Evolutionary conservation across 2,329 filamentous ascomycete species (phyloP), one percentile per base, ranked within the genome.

Genomic region (Arthroderma uncinatum): DNA sequence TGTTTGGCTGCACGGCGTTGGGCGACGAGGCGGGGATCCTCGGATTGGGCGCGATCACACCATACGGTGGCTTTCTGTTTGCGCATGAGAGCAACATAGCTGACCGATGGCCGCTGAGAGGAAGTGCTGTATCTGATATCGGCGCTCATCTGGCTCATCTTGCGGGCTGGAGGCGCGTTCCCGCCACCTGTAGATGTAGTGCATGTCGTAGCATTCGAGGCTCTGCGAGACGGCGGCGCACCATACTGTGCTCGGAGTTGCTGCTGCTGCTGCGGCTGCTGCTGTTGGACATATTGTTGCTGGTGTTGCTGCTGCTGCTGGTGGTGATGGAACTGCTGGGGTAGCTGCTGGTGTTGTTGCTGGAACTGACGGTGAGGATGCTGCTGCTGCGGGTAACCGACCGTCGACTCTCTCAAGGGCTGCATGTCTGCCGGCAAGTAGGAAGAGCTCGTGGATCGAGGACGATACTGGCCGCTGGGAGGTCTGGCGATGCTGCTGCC

Each of bases 31-130:
- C 89, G 82, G 0, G 92, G 89, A 69, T 98, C 93, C 72, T 97
- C 90, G 61, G 88, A 84, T 70, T 98, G 93, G 8, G 92, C 82
- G 56, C 91, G 86, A 69, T 97, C 93, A 75, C 91, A 96, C 93
- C 93, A 98, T 3, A 98, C 93, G 0, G 93, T 98, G 33, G 90
- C 93, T 71, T 97, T 97, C 73, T 98, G 93, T 70, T 91, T 92
- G 61, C 93, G 84, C 74, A 98, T 85, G n/a, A 96, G 79, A 36
- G 93, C 91, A 54, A 98, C 93, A 72, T 98, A 98, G 62, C 89
- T 85, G n/a, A 86, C 74, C 60, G 81, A 80, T 21, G 89, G 94
- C 64, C 76, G 76, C 65, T 89, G 84, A 54, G 86, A 87, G 2
- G 89, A 95, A 30, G 84, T 88, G 28, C 89, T 94, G 63, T 90